Evolutionary conservation across 139 green algal species (phyloP), one percentile per base, ranked within the genome.

Genomic region (Picochlorum sp.): DNA sequence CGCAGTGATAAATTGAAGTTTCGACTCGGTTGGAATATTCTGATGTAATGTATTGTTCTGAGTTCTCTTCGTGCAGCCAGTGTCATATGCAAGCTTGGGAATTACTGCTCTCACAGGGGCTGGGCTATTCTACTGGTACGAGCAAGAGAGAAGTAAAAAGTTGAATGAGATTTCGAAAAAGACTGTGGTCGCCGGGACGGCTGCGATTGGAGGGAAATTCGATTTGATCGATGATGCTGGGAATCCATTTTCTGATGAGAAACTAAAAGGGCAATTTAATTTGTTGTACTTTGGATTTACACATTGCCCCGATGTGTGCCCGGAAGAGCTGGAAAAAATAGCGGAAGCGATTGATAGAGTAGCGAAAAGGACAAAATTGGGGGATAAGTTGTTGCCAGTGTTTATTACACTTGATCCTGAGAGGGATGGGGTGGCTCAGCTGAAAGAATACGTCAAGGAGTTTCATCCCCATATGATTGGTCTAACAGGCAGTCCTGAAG

Each of bases 231-330:
- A 96, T 68, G 61, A 82, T 22, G 52, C 87, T 16, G 80, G 81
- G 49, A 92, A 91, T 55, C 43, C 54, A 1, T 94, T 95, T 49
- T 86, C 78, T 7, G 45, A 89, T 40, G 70, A 78, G 30, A 71
- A 96, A 67, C 61, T 98, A 20, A 65, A 75, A 14, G 92, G 92
- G 24, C 63, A 85, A 25, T 98, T 90, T 66, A 73, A 73, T 13
- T 51, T 98, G 45, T 64, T 99, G 0, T 99, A 99, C 69, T 99
- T 99, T 78, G 93, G 93, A 16, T 99, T 99, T 78, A 98, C 93
- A 8, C 72, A 82, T 63, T 99, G 93, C 72, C 93, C 93, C 8
- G 93, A 99, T 80, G 94, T 99, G 61, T 99, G 93, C 68, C 93
- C 93, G 3, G 93, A 97, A 47, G 93, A 99, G 73, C 75, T 99